Percentiles rank a stretch among this genome's conserved stretches.
These are phyloP conservation scores for Metahyphopichia silvanorum DNA, from an alignment of 805 yeast genomes.

Conservation along the genomic window DNA sequence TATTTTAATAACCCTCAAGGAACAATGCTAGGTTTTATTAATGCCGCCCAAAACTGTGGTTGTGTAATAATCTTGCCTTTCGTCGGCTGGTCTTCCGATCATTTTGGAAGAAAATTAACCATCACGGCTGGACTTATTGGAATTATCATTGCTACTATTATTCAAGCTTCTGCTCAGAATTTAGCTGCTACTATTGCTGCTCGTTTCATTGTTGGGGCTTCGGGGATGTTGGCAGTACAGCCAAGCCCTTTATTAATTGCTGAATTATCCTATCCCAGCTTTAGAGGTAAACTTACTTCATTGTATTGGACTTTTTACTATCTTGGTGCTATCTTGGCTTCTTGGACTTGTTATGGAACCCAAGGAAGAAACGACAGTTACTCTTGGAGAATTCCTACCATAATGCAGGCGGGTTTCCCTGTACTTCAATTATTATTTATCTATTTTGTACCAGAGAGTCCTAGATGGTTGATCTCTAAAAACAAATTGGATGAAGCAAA, in stretches of 20 bases:
- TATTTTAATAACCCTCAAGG: constrained; percentile 33
- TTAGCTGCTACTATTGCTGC: constrained; percentile 39
- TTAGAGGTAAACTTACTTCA: constrained; percentile 34
- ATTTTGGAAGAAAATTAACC: constrained; percentile 36
- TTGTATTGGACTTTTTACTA: constrained; percentile 8
- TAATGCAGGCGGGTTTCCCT: constrained; percentile 50
- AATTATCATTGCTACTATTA: constrained; percentile 29
- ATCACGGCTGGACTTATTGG: constrained; percentile 21
- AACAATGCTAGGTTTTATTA: constrained; percentile 25
- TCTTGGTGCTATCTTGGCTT: not conserved
- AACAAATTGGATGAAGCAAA: constrained; percentile 45
- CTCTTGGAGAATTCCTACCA: constrained; percentile 57
- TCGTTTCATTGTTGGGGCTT: constrained; percentile 50
- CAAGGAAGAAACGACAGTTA: constrained; percentile 44
- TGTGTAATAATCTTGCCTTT: constrained; percentile 16
- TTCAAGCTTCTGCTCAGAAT: constrained; percentile 33
- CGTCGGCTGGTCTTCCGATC: constrained; percentile 30
- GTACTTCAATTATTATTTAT: constrained; percentile 32
- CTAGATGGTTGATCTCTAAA: constrained; percentile 41
- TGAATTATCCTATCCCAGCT: constrained; percentile 47
- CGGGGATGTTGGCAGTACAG: constrained; percentile 35
- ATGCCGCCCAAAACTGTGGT: constrained; percentile 35
- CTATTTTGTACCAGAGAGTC: constrained; percentile 47
- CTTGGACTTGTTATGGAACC: constrained; percentile 14
- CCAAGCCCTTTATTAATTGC: constrained; percentile 48